phyloP scores from a whole-genome alignment of 2,329 filamentous ascomycete genomes.

The Aureobasidium lini region DNA sequence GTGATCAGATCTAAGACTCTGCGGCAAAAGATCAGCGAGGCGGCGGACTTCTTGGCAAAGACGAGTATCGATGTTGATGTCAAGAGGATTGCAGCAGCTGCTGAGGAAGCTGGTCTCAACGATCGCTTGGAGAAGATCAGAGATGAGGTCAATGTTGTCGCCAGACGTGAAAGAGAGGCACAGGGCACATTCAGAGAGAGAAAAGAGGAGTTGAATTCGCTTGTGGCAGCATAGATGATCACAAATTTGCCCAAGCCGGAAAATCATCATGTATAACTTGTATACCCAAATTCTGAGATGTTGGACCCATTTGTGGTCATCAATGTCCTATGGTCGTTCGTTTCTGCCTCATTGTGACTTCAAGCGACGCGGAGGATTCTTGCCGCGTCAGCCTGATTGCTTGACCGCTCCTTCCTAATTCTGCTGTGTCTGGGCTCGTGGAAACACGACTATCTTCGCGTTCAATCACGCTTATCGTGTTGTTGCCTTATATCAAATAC shows the following conservation, averaged over 20 bases:
- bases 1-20: constrained; percentile 76
- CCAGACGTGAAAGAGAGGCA: constrained; percentile 75
- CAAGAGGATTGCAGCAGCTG: constrained; percentile 67
- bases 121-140: constrained; percentile 66
- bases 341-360: no score
- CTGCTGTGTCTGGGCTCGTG: no score
- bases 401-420: no score
- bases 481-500: neutral
- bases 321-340: no score
- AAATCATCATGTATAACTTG: no score
- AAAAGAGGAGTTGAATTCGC: constrained; percentile 66
- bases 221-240: constrained; percentile 30
- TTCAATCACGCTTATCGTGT: no score
- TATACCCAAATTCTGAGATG: no score
- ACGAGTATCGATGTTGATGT: constrained; percentile 64
- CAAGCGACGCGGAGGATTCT: no score
- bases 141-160: constrained; percentile 76
- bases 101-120: constrained; percentile 69
- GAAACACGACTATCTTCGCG: no score
- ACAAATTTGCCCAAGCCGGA: no score
- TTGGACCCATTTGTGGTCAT: no score
- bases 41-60: constrained; percentile 65
- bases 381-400: no score
- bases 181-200: constrained; percentile 75
- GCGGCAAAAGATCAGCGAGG: constrained; percentile 69